phyloP scores from a whole-genome alignment of 2,329 filamentous ascomycete species.

The Alternaria sp. region DNA sequence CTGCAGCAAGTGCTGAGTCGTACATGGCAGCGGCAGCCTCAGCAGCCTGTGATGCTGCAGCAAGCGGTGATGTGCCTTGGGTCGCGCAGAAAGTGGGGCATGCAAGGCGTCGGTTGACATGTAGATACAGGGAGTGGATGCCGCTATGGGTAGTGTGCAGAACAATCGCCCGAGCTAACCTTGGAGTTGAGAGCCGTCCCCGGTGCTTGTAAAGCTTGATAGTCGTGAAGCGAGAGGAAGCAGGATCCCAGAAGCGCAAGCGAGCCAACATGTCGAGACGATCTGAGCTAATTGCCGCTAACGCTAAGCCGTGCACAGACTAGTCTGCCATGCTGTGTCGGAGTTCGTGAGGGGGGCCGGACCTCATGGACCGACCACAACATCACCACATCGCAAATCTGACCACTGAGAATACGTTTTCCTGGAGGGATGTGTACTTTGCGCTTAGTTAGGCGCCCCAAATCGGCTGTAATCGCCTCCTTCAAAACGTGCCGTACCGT shows the following conservation, averaged over 20 bases:
- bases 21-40: constrained; percentile 20
- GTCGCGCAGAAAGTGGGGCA: constrained; percentile 19
- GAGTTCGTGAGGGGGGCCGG: constrained; percentile 38
- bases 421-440: not conserved
- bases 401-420: constrained; percentile 15
- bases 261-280: constrained; percentile 6
- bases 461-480: not conserved
- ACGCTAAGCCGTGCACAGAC: constrained; percentile 14
- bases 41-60: constrained; percentile 20
- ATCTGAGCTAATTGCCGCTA: constrained; percentile 19
- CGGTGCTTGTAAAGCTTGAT: constrained; percentile 6
- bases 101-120: constrained; percentile 16
- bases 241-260: constrained; percentile 20
- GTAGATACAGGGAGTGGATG: constrained; percentile 8
- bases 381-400: constrained; percentile 16
- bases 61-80: constrained; percentile 21
- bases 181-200: constrained; percentile 16
- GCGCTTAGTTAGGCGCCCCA: not conserved
- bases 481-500: not conserved
- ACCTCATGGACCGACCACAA: constrained; percentile 20
- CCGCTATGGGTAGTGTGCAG: constrained; percentile 15
- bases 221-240: not conserved
- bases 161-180: constrained; percentile 7
- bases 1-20: constrained; percentile 19
- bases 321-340: constrained; percentile 24